A percentile compares a stretch with the other conserved stretches of the same genome.
phyloP scores from a whole-genome alignment of 148 eudicot species.

The Rhododendron molle region DNA sequence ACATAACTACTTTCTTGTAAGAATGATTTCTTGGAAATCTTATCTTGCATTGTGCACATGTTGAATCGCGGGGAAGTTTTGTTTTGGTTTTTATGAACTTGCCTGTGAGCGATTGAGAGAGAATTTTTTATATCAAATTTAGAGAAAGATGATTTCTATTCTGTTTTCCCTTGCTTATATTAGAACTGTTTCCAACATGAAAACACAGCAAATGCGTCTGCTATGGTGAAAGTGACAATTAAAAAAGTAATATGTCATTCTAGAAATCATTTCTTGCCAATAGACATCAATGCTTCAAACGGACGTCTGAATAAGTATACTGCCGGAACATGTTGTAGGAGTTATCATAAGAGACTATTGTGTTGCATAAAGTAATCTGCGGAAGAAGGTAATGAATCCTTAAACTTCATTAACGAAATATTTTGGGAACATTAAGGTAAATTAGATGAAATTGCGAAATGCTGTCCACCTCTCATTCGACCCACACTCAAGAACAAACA shows the following conservation, averaged over 20 bases:
- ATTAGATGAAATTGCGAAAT: background rate
- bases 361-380: background rate
- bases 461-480: background rate
- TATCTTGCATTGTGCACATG: background rate
- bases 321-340: background rate
- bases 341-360: background rate
- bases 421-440: background rate
- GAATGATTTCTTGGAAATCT: background rate
- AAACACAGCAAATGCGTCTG: background rate
- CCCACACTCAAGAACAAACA: conserved; percentile 1
- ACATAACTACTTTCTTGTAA: background rate
- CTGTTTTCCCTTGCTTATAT: background rate
- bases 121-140: too few species aligned
- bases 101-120: background rate
- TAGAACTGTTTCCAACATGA: background rate
- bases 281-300: background rate
- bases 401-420: background rate
- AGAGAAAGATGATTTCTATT: background rate
- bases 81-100: background rate
- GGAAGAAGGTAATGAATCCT: background rate
- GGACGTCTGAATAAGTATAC: background rate
- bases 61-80: background rate
- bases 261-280: background rate
- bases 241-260: background rate
- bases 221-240: background rate